Evolutionary conservation across 129 eudicot genomes (phyloP).

Genomic region (Ambrosia artemisiifolia): DNA sequence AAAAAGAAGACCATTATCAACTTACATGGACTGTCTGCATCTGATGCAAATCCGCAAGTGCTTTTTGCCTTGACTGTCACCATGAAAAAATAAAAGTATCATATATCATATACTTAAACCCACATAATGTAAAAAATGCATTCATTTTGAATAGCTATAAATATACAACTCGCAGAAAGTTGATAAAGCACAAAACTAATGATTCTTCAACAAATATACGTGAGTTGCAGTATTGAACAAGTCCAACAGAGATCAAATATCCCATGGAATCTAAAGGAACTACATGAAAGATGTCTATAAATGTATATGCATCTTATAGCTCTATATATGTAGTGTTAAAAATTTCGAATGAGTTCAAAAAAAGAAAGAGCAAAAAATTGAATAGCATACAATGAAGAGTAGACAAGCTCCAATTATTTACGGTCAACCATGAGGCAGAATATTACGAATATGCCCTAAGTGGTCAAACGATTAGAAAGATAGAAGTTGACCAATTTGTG

Average conservation of each 20-base stretch:
- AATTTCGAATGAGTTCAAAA: background rate
- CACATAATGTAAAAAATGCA: background rate
- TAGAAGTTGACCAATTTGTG: background rate
- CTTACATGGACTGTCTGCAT: constrained; percentile 89
- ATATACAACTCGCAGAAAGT: background rate
- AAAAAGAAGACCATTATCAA: background rate
- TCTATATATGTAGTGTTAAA: background rate
- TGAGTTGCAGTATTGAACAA: background rate
- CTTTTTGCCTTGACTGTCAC: constrained; percentile 94
- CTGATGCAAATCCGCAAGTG: constrained; percentile 78
- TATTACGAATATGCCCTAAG: background rate
- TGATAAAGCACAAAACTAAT: background rate
- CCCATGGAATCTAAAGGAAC: background rate
- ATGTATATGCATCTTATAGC: background rate
- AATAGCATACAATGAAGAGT: constrained; percentile 6
- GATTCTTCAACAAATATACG: background rate
- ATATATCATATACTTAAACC: constrained; percentile 15
- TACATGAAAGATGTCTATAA: background rate
- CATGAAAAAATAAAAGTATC: constrained; percentile 5
- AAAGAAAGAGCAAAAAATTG: background rate
- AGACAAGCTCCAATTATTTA: background rate
- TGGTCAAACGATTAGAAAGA: constrained; percentile 7
- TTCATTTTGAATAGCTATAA: background rate
- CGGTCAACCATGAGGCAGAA: background rate
- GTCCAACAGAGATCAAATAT: background rate